Percentiles rank a stretch among this genome's conserved stretches.
Conservation (phyloP, 148 eudicot species). For the Spergularia bocconei region DNA sequence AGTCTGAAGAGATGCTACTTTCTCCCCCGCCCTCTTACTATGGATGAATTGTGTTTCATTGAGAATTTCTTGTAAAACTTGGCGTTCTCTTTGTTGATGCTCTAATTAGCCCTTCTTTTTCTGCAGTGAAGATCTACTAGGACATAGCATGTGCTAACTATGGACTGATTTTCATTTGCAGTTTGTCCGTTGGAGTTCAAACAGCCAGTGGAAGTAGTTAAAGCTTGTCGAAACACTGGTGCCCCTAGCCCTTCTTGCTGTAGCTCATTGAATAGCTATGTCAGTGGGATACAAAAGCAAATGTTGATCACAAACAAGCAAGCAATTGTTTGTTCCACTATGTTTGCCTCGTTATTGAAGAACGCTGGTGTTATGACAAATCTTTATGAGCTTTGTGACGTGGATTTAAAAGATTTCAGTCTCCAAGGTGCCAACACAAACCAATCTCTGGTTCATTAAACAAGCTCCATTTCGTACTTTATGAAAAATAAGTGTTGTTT, state of each 20-base stretch:
- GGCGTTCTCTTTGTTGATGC: not conserved
- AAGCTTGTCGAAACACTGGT: conserved; percentile 75
- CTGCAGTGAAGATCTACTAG: not conserved
- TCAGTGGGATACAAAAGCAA: conserved; percentile 73
- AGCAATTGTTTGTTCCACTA: conserved; percentile 87
- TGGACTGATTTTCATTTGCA: conserved; percentile 34
- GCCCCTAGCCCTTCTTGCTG: conserved; percentile 91
- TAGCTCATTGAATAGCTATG: conserved; percentile 72
- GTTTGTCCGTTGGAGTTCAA: conserved; percentile 79
- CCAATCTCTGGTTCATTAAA: conserved; percentile 1
- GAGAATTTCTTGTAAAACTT: not conserved
- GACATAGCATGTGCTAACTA: not conserved
- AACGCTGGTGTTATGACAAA: conserved; percentile 87
- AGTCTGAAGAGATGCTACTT: no score
- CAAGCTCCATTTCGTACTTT: not conserved
- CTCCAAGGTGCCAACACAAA: conserved; percentile 58
- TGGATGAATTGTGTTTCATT: not conserved
- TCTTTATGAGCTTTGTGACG: conserved; percentile 91
- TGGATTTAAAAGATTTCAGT: conserved; percentile 86
- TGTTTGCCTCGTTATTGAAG: conserved; percentile 70
- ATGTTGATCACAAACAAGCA: conserved; percentile 90
- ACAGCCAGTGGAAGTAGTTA: conserved; percentile 70
- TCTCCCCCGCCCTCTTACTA: not conserved
- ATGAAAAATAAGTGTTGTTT: not conserved
- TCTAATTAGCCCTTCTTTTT: not conserved